phyloP scores from a whole-genome alignment of 2,329 filamentous ascomycete genomes.

The Tolypocladium paradoxum region DNA sequence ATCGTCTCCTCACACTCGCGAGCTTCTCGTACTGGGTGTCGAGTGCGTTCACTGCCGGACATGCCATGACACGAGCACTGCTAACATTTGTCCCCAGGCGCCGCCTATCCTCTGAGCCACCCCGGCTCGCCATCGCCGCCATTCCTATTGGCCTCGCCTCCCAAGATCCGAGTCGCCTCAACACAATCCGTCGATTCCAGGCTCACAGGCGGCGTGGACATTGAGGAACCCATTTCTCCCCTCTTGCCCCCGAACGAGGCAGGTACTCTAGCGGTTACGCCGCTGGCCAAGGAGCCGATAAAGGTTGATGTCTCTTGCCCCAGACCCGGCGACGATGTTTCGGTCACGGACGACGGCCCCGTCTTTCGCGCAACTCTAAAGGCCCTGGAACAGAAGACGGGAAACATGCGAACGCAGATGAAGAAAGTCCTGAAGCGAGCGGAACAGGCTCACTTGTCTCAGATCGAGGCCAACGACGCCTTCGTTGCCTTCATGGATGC shows the following conservation, averaged over 20 bases:
- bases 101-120: constrained; percentile 34
- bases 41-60: constrained; percentile 38
- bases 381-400: constrained; percentile 89
- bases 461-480: constrained; percentile 76
- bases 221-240: constrained; percentile 49
- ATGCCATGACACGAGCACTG: neutral
- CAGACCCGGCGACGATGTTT: constrained; percentile 75
- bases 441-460: constrained; percentile 74
- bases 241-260: constrained; percentile 27
- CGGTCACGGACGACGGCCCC: constrained; percentile 81
- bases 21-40: constrained; percentile 95
- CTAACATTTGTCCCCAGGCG: constrained; percentile 25
- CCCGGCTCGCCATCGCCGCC: constrained; percentile 60
- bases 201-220: constrained; percentile 59
- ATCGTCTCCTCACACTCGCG: constrained; percentile 77
- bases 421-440: constrained; percentile 92
- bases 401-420: constrained; percentile 86
- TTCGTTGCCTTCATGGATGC: constrained; percentile 75
- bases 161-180: constrained; percentile 74
- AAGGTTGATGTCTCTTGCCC: constrained; percentile 85
- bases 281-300: constrained; percentile 38
- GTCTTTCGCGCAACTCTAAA: constrained; percentile 96
- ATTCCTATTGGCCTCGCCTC: constrained; percentile 63
- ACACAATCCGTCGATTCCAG: constrained; percentile 78
- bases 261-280: constrained; percentile 13